Base-by-base conservation (phyloP, 2,329 filamentous ascomycete genomes). In the Pochonia chlamydosporia region DNA sequence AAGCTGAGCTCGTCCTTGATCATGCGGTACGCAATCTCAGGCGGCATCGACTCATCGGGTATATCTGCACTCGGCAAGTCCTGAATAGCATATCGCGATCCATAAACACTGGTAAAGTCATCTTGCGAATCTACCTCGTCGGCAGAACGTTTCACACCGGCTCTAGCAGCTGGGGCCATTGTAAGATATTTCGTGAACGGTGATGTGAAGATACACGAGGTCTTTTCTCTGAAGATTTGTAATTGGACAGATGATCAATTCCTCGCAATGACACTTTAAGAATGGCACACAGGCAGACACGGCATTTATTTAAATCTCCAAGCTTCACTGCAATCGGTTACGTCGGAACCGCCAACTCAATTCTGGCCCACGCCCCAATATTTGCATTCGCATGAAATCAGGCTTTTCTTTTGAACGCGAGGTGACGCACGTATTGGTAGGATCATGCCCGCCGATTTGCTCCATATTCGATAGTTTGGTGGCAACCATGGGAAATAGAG, bases 1-100 rank as follows among this genome's bases (percentile, higher is more conserved):
- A 96, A 74, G 54, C 87, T 93, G 54, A 96, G 75, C 62, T 96
- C 89, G 65, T 96, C 92, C 74, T 89, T 92, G 75, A 96, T 96
- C 87, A 96, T 87, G 43, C 90, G 85, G 67, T 96, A 96, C 14
- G 92, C 92, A 44, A 96, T 80, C 56, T 95, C 87, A 57, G 81
- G 83, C 39, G 92, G 92, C 91, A 96, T 96, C 69, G 95, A 88
- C 16, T 70, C 61, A 58, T 96, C 89, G 1, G 92, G 90, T 81
- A 97, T 96, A 70, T 90, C 85, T 61, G 87, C 75, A 61, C 78
- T 81, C 23, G 91, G 90, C 36, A 97, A 75, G 59, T 95, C 89
- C 61, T 86, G 73, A 25, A 80, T 79, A 21, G 92, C 92, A 63
- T 89, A 96, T 53, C 77, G 81, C 53, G 87, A 91, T 61, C 91